phyloP scores from a whole-genome alignment of 495 filamentous ascomycete genomes.

The Xylaria telfairii region DNA sequence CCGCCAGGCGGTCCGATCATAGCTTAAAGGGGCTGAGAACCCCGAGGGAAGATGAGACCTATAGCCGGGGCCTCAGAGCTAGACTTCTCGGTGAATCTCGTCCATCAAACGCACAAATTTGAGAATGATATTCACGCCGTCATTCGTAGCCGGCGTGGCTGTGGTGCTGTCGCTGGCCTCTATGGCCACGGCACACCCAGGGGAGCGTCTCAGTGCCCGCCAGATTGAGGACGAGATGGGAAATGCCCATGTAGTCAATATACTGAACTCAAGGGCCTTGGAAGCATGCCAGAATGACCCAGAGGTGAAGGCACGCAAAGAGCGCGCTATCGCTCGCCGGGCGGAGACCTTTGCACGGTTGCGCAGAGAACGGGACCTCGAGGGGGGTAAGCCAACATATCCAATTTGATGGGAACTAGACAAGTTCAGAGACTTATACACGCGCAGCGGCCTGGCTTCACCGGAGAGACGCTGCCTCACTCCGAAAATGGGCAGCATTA shows the following conservation, averaged over 20 bases:
- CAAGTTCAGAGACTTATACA: neutral
- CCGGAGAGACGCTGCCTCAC: constrained; percentile 48
- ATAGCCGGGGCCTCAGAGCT: neutral
- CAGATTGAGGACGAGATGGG: constrained; percentile 35
- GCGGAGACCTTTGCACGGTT: constrained; percentile 37
- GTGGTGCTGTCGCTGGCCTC: constrained; percentile 31
- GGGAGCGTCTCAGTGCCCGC: constrained; percentile 33
- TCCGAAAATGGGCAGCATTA: constrained; percentile 44
- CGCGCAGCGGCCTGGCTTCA: constrained; percentile 38
- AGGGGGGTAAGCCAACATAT: constrained; percentile 31
- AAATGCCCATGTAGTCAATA: constrained; percentile 36
- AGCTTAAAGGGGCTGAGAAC: constrained; percentile 14
- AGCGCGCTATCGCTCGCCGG: constrained; percentile 39
- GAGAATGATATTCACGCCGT: constrained; percentile 35
- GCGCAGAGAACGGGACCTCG: constrained; percentile 30
- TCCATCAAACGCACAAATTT: neutral
- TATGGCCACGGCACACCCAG: constrained; percentile 34
- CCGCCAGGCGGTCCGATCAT: neutral
- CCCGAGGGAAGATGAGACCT: neutral
- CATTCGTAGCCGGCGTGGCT: constrained; percentile 32
- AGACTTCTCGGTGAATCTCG: neutral
- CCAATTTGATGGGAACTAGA: neutral
- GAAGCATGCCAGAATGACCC: constrained; percentile 37
- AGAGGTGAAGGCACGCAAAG: constrained; percentile 37
- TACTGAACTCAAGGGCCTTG: constrained; percentile 37